Conservation (phyloP, 2,329 filamentous ascomycete species). For the Fusarium sp. region DNA sequence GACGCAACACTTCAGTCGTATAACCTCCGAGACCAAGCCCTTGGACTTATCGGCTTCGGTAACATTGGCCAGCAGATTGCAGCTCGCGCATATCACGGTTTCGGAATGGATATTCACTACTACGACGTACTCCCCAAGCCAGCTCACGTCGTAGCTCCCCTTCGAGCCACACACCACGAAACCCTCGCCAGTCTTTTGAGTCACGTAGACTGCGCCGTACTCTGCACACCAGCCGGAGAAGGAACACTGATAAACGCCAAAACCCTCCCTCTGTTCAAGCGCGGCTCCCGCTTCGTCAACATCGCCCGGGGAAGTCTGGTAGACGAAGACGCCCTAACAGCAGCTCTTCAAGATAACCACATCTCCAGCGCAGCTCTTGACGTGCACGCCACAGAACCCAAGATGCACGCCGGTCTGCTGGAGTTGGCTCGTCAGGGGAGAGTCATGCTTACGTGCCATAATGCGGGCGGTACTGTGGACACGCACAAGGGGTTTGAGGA, state of each 20-base stretch:
- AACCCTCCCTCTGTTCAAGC: slow-evolving; percentile 64
- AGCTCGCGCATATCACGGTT: slow-evolving; percentile 61
- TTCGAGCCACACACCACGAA: slow-evolving; percentile 62
- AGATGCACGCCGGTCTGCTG: slow-evolving; percentile 61
- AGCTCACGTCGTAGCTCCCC: slow-evolving; percentile 54
- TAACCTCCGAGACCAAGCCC: slow-evolving; percentile 70
- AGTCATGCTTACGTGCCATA: slow-evolving; percentile 74
- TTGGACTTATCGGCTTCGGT: slow-evolving; percentile 78
- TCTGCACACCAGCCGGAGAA: slow-evolving; percentile 67
- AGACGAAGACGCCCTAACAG: slow-evolving; percentile 72
- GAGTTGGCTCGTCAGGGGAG: slow-evolving; percentile 55
- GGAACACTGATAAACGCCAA: slow-evolving; percentile 61
- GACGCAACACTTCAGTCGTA: slow-evolving; percentile 69
- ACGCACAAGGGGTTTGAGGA: slow-evolving; percentile 76
- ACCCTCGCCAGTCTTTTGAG: slow-evolving; percentile 65
- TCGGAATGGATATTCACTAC: slow-evolving; percentile 77
- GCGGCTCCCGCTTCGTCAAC: slow-evolving; percentile 72
- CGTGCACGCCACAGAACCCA: slow-evolving; percentile 72
- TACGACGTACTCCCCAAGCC: slow-evolving; percentile 68
- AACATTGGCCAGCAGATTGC: slow-evolving; percentile 74
- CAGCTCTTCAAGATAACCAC: slow-evolving; percentile 65
- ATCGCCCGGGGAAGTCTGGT: slow-evolving; percentile 74
- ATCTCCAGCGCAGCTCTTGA: slow-evolving; percentile 70
- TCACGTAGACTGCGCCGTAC: slow-evolving; percentile 69
- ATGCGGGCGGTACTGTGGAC: slow-evolving; percentile 75